Evolutionary conservation across 2,329 filamentous ascomycete genomes (phyloP), one percentile per base, ranked within the genome.

Genomic region (Domatiomyces catenatus): DNA sequence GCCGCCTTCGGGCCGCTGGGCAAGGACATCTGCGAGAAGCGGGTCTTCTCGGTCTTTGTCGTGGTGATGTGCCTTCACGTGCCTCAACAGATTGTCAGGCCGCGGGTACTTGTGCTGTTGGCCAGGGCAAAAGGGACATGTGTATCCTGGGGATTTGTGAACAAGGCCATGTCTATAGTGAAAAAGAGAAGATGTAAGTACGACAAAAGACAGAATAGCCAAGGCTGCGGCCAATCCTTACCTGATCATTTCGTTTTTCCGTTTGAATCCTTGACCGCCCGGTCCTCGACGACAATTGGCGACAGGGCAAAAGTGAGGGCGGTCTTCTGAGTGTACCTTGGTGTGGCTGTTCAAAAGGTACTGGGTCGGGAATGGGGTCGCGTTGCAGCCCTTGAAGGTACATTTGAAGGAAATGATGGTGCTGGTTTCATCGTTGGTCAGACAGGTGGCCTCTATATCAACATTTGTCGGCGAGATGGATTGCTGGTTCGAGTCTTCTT

Each of bases 111-210:
- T 89, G 66, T 95, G 90, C 64, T 95, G 88, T 58, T 88, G 77
- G 61, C 94, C 88, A 1, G 87, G 85, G 65, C 92, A 98, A 63
- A 95, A 96, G 0, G 92, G 92, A 65, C 92, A 98, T 26, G 94
- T 81, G 62, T 96, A 98, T 53, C 90, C 90, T 1, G 92, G 92
- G 6, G 87, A 94, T 57, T 88, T 83, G 62, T 98, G 92, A 3
- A 96, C 92, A 2, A 96, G 75, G 1, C 90, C 89, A 61, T 83
- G 79, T n/a, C 79, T 59, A 39, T 32, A 19, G 20, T 39, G 12
- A 15, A 39, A 39, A 39, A 15, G 22, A 24, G 22, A 24, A 3
- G 6, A 24, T 24, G 22, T 24, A 6, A 24, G 22, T 39, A 39
- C 15, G 32, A 15, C 5, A 39, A 39, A 12, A 10, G 10, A 39